Percentiles rank a stretch among this genome's conserved stretches.
These are phyloP conservation scores for Ceratocystis papillata DNA, from an alignment of 2,329 filamentous ascomycete genomes.

Conservation along the genomic window DNA sequence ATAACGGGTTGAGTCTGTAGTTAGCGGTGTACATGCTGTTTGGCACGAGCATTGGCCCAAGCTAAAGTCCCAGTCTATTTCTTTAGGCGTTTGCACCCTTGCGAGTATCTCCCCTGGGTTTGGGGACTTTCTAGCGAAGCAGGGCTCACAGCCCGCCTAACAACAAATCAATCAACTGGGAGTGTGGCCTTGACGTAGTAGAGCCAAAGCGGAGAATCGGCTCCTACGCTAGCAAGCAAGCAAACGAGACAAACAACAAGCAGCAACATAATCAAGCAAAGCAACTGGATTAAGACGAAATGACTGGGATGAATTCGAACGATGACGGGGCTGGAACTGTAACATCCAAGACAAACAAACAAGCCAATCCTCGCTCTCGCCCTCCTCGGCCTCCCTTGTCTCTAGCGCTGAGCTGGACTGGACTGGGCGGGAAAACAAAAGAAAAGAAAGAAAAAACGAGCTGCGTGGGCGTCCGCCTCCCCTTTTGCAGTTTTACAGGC, in stretches of 20 bases:
- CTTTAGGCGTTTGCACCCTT: not conserved
- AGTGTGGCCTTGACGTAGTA: not conserved
- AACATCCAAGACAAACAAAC: constrained; percentile 7
- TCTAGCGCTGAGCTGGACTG: not conserved
- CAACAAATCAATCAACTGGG: not conserved
- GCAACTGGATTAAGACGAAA: not conserved
- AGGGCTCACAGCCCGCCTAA: not conserved
- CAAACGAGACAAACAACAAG: not conserved
- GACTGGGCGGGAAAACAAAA: too few species aligned
- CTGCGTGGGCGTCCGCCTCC: not conserved
- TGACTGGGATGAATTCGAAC: not conserved
- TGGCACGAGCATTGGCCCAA: not conserved
- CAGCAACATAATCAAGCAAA: not conserved
- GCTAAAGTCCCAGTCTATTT: not conserved
- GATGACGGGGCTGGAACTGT: not conserved
- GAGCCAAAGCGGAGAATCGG: not conserved
- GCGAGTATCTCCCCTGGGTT: not conserved
- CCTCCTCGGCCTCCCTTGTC: not conserved
- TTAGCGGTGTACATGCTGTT: not conserved
- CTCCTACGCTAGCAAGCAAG: not conserved
- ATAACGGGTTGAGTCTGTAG: not conserved
- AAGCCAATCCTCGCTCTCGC: too few species aligned
- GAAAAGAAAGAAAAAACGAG: not conserved
- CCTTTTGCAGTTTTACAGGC: not conserved
- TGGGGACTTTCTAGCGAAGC: not conserved